Percentiles rank a stretch among this genome's conserved stretches.
phyloP scores from a whole-genome alignment of 2,329 filamentous ascomycete genomes.

The Leptographium procerum region DNA sequence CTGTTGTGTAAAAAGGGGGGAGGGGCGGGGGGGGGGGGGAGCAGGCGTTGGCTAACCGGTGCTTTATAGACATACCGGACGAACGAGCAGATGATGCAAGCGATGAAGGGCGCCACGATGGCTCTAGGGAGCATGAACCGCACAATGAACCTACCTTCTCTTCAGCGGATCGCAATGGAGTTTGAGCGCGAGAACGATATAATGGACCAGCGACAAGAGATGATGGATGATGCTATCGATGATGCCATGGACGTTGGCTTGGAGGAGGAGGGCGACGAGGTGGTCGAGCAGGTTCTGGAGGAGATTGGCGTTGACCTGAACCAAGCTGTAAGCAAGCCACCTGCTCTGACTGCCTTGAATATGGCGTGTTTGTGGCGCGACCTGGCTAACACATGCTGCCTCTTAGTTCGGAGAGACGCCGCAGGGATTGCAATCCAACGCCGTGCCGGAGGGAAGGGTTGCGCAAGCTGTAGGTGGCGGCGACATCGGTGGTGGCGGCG shows the following conservation, averaged over 20 bases:
- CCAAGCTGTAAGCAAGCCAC: constrained; percentile 52
- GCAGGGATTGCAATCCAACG: constrained; percentile 63
- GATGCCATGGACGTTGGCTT: constrained; percentile 84
- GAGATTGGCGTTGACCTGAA: constrained; percentile 93
- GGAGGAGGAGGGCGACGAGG: constrained; percentile 92
- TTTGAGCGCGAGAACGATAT: constrained; percentile 98
- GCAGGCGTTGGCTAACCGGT: not conserved
- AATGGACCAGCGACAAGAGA: constrained; percentile 97
- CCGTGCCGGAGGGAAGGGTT: constrained; percentile 63
- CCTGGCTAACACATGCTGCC: not conserved
- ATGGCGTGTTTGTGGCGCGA: not conserved
- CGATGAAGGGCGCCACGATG: constrained; percentile 94
- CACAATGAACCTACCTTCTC: constrained; percentile 89
- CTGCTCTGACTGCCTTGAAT: not conserved
- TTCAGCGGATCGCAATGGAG: constrained; percentile 97
- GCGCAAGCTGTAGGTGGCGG: constrained; percentile 73
- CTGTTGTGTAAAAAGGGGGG: not conserved
- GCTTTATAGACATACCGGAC: constrained; percentile 72
- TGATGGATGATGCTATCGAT: constrained; percentile 99
- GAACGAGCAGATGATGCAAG: constrained; percentile 99
- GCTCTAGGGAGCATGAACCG: constrained; percentile 94
- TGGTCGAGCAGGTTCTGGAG: constrained; percentile 91
- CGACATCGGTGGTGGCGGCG: constrained; percentile 37
- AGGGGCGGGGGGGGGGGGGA: too few relatives aligned
- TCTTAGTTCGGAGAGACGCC: constrained; percentile 82